Base-by-base conservation (phyloP, 805 yeast genomes). In the Pichia exigua region DNA sequence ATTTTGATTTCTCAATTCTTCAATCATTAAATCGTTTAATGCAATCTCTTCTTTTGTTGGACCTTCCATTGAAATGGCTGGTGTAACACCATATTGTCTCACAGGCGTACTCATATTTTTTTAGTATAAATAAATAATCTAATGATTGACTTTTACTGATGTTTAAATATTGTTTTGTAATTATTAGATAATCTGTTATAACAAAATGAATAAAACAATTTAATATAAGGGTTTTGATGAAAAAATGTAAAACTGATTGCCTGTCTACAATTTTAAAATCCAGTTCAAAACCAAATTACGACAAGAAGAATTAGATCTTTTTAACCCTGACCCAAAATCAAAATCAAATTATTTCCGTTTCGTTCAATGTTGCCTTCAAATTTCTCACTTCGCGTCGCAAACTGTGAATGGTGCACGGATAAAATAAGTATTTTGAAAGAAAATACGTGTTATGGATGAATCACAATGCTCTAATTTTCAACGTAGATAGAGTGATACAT, bases 41-140 rank as follows among this genome's bases (percentile, higher is more conserved):
- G 71, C 72, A 49, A 82, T 82, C 65, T 94, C 99, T 28, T 79
- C 80, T 1, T 88, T 81, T 0, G 95, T 85, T 0, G 99, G 91
- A 11, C 87, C 87, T 0, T 83, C 88, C n/a, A 76, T 67, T 0
- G 97, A 88, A 40, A 92, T 86, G 1, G 98, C 97, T 21, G 79
- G 79, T 20, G 94, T 86, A 30, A 86, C 87, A 44, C 94, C 94
- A 59, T 73, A 83, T 56, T 72, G 72, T 44, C 57, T 59, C 11
- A 26, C 22, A 4, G 28, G 35, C 2, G 51, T 10, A 40, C 43
- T 47, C 43, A 45, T 48, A 13, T 11, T 27, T 18, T 13, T 26
- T 10, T 3, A 13, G 7, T 26, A 20, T 24, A 22, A 26, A 21
- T 27, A 26, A 15, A 43, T 30, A 27, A 26, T 26, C 20, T 2